phyloP scores from a whole-genome alignment of 2,329 filamentous ascomycete species.

The Chlorencoelia australis region DNA sequence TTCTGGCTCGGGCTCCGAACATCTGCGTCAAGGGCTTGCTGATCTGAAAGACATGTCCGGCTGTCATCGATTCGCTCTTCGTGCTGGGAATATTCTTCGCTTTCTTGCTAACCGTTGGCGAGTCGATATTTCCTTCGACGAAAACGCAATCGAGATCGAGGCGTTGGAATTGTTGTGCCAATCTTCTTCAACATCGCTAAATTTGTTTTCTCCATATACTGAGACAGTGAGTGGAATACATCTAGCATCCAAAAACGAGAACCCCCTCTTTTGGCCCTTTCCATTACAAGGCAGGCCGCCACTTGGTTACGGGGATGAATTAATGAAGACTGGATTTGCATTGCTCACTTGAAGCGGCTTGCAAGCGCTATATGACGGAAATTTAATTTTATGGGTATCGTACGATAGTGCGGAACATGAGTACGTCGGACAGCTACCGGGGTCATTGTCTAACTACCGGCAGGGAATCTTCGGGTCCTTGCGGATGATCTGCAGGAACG shows the following conservation, averaged over 20 bases:
- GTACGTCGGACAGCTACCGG: no score
- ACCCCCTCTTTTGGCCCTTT: constrained; percentile 24
- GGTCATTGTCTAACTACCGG: no score
- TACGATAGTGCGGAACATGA: no score
- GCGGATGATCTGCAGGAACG: no score
- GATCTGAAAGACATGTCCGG: constrained; percentile 51
- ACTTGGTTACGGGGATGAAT: constrained; percentile 5
- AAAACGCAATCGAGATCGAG: constrained; percentile 25
- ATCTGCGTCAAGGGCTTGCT: constrained; percentile 43
- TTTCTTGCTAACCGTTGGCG: constrained; percentile 50
- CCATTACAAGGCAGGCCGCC: constrained; percentile 23
- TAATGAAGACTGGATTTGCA: constrained; percentile 2
- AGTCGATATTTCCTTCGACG: constrained; percentile 39
- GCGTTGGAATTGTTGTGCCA: constrained; percentile 21
- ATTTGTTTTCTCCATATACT: constrained; percentile 21
- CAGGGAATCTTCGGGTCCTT: no score
- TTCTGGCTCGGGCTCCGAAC: constrained; percentile 26
- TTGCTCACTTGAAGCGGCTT: no score
- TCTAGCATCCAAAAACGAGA: constrained; percentile 4
- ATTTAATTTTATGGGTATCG: no score
- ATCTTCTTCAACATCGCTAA: constrained; percentile 11
- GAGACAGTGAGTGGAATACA: constrained; percentile 15
- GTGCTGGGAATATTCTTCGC: constrained; percentile 36
- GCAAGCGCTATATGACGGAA: no score
- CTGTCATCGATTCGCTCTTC: constrained; percentile 22